Percentiles rank a stretch among this genome's conserved stretches.
These are phyloP conservation scores for Phytophthora colocasiae DNA, from an alignment of 352 stramenopile genomes.

Conservation along the genomic window DNA sequence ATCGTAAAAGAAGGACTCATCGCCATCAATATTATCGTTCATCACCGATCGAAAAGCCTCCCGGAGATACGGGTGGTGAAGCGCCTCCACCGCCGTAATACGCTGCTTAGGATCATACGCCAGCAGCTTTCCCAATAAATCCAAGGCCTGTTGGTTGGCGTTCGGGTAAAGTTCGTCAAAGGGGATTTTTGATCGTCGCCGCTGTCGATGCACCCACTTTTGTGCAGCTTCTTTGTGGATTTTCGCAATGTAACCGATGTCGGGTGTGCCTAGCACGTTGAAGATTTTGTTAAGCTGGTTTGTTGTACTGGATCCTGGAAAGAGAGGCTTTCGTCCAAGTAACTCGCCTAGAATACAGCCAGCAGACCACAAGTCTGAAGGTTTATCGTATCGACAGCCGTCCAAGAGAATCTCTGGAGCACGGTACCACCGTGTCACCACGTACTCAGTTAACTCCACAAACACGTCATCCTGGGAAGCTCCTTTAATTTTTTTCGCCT, in stretches of 20 bases:
- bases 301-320: slow-evolving; percentile 95
- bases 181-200: slow-evolving; percentile 56
- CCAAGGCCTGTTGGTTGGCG: slow-evolving; percentile 70
- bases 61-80: slow-evolving; percentile 95
- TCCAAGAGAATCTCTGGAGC: slow-evolving; percentile 94
- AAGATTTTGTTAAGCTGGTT: slow-evolving; percentile 98
- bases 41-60: slow-evolving; percentile 68
- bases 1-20: slow-evolving; percentile 46
- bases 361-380: slow-evolving; percentile 84
- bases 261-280: slow-evolving; percentile 92
- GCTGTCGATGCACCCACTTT: slow-evolving; percentile 74
- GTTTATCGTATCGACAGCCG: slow-evolving; percentile 76
- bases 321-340: slow-evolving; percentile 94
- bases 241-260: slow-evolving; percentile 61
- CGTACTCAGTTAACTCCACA: slow-evolving; percentile 82
- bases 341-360: slow-evolving; percentile 98
- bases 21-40: slow-evolving; percentile 26
- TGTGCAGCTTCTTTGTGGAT: slow-evolving; percentile 79
- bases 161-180: slow-evolving; percentile 83
- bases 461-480: slow-evolving; percentile 43
- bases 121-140: slow-evolving; percentile 79
- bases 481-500: slow-evolving; percentile 52
- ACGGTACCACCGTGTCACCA: slow-evolving; percentile 84
- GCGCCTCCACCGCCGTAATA: slow-evolving; percentile 92
- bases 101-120: slow-evolving; percentile 70